These are phyloP conservation scores for Fonsecaea multimorphosa DNA, from an alignment of 2,329 filamentous ascomycete species.

Conservation along the genomic window DNA sequence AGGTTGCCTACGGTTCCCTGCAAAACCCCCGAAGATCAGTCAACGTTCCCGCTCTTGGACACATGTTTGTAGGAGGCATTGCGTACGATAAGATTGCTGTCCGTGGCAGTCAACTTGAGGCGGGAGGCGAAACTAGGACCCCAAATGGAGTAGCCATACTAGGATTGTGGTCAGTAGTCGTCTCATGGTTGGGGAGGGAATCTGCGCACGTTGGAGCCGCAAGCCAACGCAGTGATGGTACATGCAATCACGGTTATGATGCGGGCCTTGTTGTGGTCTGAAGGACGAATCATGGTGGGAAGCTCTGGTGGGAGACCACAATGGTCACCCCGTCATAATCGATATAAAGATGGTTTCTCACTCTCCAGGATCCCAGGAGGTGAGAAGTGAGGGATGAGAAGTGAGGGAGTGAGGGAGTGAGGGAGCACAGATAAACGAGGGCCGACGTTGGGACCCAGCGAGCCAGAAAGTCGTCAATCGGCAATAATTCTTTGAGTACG, in stretches of 20 bases:
- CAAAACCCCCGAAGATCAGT: conserved; percentile 42
- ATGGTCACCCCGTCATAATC: conserved; percentile 21
- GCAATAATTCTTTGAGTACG: not conserved
- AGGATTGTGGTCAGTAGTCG: conserved; percentile 27
- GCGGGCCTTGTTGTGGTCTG: conserved; percentile 59
- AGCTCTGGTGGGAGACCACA: not conserved
- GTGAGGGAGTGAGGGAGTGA: conserved; percentile 7
- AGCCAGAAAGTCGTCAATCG: conserved; percentile 6
- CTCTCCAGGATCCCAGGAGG: conserved; percentile 2
- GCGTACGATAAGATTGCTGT: conserved; percentile 86
- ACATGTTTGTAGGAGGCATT: conserved; percentile 4
- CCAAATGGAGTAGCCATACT: conserved; percentile 99
- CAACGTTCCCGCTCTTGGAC: conserved; percentile 12
- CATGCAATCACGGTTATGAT: conserved; percentile 84
- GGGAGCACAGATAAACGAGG: not conserved
- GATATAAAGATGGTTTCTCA: not conserved
- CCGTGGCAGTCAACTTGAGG: conserved; percentile 84
- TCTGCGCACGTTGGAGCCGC: conserved; percentile 82
- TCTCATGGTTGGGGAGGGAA: conserved; percentile 8
- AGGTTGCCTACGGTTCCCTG: conserved; percentile 65
- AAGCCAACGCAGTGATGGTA: conserved; percentile 82
- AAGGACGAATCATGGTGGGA: conserved; percentile 21
- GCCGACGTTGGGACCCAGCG: not conserved
- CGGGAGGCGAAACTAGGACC: conserved; percentile 91
- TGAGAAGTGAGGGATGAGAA: not conserved